Evolutionary conservation across 1,284 basidiomycete genomes (phyloP).

Genomic region (Tremellales sp.): DNA sequence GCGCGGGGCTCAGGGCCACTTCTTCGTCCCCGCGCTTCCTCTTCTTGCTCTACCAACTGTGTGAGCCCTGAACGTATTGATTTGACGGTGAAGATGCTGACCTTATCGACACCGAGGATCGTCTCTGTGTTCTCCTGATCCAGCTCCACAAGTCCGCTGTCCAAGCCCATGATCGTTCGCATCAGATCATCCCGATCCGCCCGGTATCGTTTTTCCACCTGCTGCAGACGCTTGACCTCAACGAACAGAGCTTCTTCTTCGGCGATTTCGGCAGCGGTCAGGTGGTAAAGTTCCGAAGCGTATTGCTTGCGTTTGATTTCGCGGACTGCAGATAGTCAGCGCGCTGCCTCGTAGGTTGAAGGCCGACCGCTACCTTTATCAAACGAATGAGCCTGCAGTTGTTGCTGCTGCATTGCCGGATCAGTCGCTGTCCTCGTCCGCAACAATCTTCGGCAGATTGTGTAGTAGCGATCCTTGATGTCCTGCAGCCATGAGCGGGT

Average conservation of each 20-base stretch:
- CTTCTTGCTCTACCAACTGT: conserved; percentile 44
- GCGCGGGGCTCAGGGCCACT: conserved; percentile 9
- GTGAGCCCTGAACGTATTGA: too few species aligned
- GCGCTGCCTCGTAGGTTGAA: conserved; percentile 5
- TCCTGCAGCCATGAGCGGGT: conserved; percentile 60
- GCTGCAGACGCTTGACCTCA: conserved; percentile 89
- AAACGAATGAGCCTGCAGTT: conserved; percentile 70
- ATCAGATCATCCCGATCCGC: conserved; percentile 87
- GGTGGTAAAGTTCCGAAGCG: conserved; percentile 74
- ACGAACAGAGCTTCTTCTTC: conserved; percentile 96
- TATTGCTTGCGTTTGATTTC: conserved; percentile 88
- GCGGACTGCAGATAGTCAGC: conserved; percentile 60
- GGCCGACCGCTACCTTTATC: conserved; percentile 65
- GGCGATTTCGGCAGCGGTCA: conserved; percentile 81
- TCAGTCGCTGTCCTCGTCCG: conserved; percentile 75
- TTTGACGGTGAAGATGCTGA: conserved; percentile 7
- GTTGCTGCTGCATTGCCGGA: conserved; percentile 62
- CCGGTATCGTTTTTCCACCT: conserved; percentile 83
- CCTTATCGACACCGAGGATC: conserved; percentile 46
- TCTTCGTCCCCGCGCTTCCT: conserved; percentile 40
- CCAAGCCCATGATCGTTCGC: conserved; percentile 74
- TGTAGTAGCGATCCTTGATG: conserved; percentile 90
- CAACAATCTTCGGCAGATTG: conserved; percentile 83
- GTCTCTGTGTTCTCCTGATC: conserved; percentile 37
- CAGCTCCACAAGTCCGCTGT: conserved; percentile 70